Conservation (phyloP, 352 stramenopile genomes). For the Globisporangium nodosum region DNA sequence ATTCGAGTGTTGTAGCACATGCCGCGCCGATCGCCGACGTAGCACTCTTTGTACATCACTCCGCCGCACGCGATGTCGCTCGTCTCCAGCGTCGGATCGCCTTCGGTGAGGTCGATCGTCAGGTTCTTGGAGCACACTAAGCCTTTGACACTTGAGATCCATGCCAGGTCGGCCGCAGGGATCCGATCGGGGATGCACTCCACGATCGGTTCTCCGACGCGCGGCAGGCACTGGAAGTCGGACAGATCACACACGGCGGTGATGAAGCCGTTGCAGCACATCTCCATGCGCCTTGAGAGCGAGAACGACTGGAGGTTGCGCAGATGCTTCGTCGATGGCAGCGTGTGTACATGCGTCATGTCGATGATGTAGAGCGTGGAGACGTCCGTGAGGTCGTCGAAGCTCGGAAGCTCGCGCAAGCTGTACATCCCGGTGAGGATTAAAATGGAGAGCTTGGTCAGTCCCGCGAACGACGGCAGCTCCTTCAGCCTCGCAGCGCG, state of each 20-base stretch:
- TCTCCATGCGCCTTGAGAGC: conserved; percentile 8
- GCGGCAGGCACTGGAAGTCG: conserved; percentile 1
- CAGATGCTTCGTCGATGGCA: conserved; percentile 18
- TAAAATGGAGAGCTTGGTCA: not conserved
- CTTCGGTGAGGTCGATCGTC: not conserved
- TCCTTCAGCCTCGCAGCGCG: not conserved
- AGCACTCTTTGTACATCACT: conserved; percentile 1
- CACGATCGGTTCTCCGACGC: not conserved
- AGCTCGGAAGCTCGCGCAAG: conserved; percentile 21
- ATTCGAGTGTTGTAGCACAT: conserved; percentile 11
- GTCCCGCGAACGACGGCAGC: conserved; percentile 1
- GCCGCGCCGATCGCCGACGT: not conserved
- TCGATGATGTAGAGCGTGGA: conserved; percentile 23
- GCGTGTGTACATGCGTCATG: conserved; percentile 13
- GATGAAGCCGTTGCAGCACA: conserved; percentile 17
- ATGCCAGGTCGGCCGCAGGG: not conserved
- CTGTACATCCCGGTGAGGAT: not conserved
- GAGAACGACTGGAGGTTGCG: conserved; percentile 8
- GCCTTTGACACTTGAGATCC: not conserved
- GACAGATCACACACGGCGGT: conserved; percentile 2
- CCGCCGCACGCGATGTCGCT: conserved; percentile 3
- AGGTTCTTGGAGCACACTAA: no score
- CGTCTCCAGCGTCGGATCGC: not conserved
- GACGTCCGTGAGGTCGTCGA: conserved; percentile 23
- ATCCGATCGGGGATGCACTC: not conserved